Evolutionary conservation across 495 filamentous ascomycete species (phyloP).

Genomic region (Rhypophila decipiens): DNA sequence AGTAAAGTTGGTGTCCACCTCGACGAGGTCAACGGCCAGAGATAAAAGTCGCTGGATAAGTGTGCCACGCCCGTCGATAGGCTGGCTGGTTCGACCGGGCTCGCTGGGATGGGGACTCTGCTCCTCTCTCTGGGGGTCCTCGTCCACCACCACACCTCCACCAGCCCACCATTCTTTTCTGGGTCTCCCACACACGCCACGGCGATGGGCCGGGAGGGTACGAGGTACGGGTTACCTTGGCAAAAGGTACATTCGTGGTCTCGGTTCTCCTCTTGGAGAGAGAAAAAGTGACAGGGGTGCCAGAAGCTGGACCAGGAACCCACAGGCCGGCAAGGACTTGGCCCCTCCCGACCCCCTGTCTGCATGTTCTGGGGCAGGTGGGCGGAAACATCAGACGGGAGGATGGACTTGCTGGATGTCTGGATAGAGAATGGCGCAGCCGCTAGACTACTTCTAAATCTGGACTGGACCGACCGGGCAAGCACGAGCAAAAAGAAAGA

Average conservation of each 20-base stretch:
- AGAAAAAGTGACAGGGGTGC: conserved; percentile 38
- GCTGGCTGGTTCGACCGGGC: conserved; percentile 13
- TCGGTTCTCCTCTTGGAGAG: no score
- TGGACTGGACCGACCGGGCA: conserved; percentile 19
- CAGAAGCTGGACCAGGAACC: conserved; percentile 20
- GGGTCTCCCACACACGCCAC: conserved; percentile 25
- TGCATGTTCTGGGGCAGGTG: conserved; percentile 44
- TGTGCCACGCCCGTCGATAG: conserved; percentile 20
- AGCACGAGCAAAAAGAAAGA: conserved; percentile 8
- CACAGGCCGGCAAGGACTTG: conserved; percentile 22
- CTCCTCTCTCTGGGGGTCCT: conserved; percentile 6
- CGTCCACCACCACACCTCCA: background rate
- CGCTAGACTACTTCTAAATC: conserved; percentile 28
- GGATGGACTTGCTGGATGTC: conserved; percentile 19
- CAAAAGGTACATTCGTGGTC: conserved; percentile 11
- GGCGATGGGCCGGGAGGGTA: background rate
- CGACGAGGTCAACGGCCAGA: conserved; percentile 32
- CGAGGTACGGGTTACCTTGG: conserved; percentile 1
- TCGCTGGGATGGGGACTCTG: conserved; percentile 7
- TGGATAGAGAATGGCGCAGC: conserved; percentile 28
- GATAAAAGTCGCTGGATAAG: conserved; percentile 32
- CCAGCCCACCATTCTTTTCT: background rate
- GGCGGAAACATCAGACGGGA: conserved; percentile 44
- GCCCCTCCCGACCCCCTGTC: conserved; percentile 25
- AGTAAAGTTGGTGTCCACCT: conserved; percentile 33